Evolutionary conservation across 2,329 filamentous ascomycete species (phyloP).

Genomic region (Microcera coccophila): DNA sequence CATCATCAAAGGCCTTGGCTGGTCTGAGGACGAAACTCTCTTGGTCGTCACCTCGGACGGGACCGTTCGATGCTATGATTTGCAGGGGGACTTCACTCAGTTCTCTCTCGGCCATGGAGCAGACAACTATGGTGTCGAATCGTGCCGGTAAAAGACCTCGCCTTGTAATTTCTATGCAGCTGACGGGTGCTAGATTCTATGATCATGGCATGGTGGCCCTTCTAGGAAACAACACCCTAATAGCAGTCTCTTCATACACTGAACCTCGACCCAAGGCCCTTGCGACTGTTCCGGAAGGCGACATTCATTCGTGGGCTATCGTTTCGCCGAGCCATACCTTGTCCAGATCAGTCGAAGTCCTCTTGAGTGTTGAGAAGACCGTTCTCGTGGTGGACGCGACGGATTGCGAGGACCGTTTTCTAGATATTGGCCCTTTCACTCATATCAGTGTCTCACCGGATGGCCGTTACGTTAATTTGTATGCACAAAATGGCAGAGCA

Average conservation of each 20-base stretch:
- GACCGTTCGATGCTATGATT: conserved; percentile 82
- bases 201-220: conserved; percentile 88
- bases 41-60: conserved; percentile 86
- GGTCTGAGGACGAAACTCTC: conserved; percentile 93
- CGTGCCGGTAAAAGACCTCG: conserved; percentile 58
- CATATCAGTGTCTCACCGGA: conserved; percentile 90
- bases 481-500: conserved; percentile 77
- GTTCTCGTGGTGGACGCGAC: conserved; percentile 83
- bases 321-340: conserved; percentile 85
- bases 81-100: conserved; percentile 93
- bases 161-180: neutral
- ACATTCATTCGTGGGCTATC: conserved; percentile 83
- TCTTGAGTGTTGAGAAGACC: conserved; percentile 79
- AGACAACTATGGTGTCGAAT: conserved; percentile 80
- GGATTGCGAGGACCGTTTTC: conserved; percentile 84
- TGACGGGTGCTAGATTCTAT: conserved; percentile 60
- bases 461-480: conserved; percentile 82
- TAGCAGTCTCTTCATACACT: conserved; percentile 83
- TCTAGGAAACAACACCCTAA: conserved; percentile 78
- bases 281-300: conserved; percentile 69
- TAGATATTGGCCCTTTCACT: conserved; percentile 88
- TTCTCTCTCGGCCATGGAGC: conserved; percentile 88
- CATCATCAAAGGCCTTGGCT: conserved; percentile 80
- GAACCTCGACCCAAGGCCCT: conserved; percentile 86
- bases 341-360: conserved; percentile 86